Base-by-base conservation (phyloP, 345 rosid genomes). In the Pelargonium nanum region DNA sequence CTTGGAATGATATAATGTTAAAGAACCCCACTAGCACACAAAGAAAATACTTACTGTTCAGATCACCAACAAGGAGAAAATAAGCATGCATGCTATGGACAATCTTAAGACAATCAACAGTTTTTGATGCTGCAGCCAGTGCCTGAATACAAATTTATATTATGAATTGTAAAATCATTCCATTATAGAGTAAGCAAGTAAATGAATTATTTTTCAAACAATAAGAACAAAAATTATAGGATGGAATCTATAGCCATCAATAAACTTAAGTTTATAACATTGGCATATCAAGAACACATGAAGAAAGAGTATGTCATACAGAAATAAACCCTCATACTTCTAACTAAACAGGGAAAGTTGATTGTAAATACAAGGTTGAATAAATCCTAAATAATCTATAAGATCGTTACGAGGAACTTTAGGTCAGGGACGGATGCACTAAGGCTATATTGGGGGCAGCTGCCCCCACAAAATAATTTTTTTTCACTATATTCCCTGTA, bases 61-160 rank as follows among this genome's bases (percentile, higher is more conserved):
- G 54, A 77, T 93, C 99, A 61, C 99, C 99, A 62, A 81, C 88
- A 32, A 83, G 91, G 68, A 93, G 91, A 72, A 93, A 93, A 77
- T 84, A 89, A 63, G 81, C 78, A 70, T 93, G 99, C 71, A 93
- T 74, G 75, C 97, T 87, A 69, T 93, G 99, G 59, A 87, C 92
- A 73, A 79, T 64, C 77, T 93, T 93, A 52, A 84, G 86, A 72
- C 84, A 84, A 69, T 93, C 99, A 70, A 89, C 92, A 65, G 97
- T 93, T 82, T 93, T 93, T 61, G 88, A 89, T 26, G 97, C 97
- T 19, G 97, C 96, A 70, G 98, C 98, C 65, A 89, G 77, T 59
- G 96, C 98, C 98, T 91, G 86, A 70, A 75, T 51, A 76, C 50
- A 61, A 22, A 22, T 12, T 55, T 55, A 55, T 6, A 22, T 55